Conservation (phyloP, 768 basidiomycete species). For the Lentinula raphanica region DNA sequence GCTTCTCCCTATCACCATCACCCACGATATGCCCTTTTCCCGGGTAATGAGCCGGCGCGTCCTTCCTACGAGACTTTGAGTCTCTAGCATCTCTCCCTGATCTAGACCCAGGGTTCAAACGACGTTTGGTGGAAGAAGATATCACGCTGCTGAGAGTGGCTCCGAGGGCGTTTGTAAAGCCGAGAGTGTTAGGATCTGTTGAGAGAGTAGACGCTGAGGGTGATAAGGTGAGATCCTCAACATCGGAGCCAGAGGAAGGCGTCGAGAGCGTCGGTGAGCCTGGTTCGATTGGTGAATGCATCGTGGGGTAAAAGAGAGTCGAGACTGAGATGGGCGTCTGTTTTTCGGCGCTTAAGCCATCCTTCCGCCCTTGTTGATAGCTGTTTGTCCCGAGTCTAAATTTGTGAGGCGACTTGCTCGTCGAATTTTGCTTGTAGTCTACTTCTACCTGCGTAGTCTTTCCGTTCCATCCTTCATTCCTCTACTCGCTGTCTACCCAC, state of each 20-base stretch:
- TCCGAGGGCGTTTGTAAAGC: neutral
- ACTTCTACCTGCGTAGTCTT: neutral
- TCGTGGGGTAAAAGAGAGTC: neutral
- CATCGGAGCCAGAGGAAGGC: neutral
- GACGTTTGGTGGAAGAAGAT: neutral
- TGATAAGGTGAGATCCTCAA: neutral
- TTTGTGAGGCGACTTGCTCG: neutral
- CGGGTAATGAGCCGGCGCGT: neutral
- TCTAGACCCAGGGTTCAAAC: neutral
- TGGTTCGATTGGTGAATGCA: constrained; percentile 6
- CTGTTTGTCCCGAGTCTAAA: constrained; percentile 1
- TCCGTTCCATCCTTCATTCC: neutral
- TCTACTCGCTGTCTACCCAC: too few species aligned
- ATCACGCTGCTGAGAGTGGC: neutral
- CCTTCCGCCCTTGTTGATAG: neutral
- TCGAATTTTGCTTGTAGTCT: too few species aligned
- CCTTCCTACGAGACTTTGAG: neutral
- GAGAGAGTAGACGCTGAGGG: neutral
- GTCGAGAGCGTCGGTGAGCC: constrained; percentile 3
- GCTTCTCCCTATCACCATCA: neutral
- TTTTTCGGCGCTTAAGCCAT: neutral
- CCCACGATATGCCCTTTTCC: neutral
- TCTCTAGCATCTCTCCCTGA: neutral
- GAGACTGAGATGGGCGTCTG: neutral
- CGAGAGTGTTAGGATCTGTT: neutral